Base-by-base conservation (phyloP, 2,329 filamentous ascomycete species). In the Phoma sp. region DNA sequence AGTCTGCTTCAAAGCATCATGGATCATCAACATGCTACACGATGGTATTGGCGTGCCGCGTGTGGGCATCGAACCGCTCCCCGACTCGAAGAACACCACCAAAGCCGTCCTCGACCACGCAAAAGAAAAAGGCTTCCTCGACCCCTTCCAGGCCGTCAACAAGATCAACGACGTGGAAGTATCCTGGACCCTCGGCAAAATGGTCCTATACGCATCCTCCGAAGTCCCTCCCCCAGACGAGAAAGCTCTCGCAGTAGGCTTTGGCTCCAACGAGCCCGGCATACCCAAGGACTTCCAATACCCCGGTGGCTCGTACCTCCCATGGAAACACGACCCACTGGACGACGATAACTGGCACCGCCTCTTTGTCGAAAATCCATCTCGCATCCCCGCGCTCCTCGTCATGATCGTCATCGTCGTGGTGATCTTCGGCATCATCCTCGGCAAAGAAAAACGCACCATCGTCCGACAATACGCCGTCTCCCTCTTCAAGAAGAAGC, bases 1-100 rank as follows among this genome's bases (percentile, higher is more conserved):
- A 69, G 90, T 96, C 1, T 99, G 95, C 74, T 99, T 99, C 82
- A 99, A 99, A 74, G 93, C 95, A 0, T 95, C 92, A 5, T 99
- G 96, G 95, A 81, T 99, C 37, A 96, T 99, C 71, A 99, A 96
- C 66, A 88, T 99, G 68, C 82, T 99, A 4, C 93, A 99, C 68
- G 91, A 97, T 59, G 95, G 95, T 2, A 97, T 99, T 61, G 96
- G 95, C 0, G 87, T 99, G 45, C 96, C 96, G 5, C 85, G 93
- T 43, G 81, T 95, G 5, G 92, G 91, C 0, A 76, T 96, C 12
- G 93, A 96, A 64, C 79, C 85, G 17, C 80, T 82, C 0, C 72
- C 76, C 9, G 71, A 73, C 7, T 78, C 78, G 12, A 81, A 85
- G 53, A 96, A 96, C 69, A 83, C 86, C 9, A 92, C 91, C 1